Percentiles rank a stretch among this genome's conserved stretches.
phyloP scores from a whole-genome alignment of 148 eudicot genomes.

The Vaccinium macrocarpon region DNA sequence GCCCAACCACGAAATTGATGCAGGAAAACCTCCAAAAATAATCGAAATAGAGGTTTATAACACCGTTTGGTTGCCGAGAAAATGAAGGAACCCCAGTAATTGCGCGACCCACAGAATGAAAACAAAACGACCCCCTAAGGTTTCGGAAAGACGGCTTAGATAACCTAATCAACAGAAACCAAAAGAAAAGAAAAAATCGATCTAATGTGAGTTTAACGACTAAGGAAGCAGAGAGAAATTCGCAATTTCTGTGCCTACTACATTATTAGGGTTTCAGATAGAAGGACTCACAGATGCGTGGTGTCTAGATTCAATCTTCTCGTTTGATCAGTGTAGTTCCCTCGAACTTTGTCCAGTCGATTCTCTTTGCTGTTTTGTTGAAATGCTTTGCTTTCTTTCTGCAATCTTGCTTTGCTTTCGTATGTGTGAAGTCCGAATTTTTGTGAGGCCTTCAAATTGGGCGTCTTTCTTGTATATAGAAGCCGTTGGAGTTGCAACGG shows the following conservation, averaged over 20 bases:
- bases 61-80: not conserved
- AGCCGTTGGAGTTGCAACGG: not conserved
- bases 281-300: not conserved
- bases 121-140: not conserved
- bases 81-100: not conserved
- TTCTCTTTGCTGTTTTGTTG: not conserved
- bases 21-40: not conserved
- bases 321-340: not conserved
- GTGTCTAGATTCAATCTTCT: not conserved
- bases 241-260: not conserved
- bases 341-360: slow-evolving; percentile 7
- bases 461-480: not conserved
- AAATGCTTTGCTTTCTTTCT: not conserved
- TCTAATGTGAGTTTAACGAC: not conserved
- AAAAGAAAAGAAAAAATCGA: not conserved
- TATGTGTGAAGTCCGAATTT: not conserved
- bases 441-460: not conserved
- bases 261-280: slow-evolving; percentile 6
- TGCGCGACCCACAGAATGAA: not conserved
- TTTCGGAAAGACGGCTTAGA: not conserved
- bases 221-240: not conserved
- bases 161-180: not conserved
- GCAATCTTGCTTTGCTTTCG: not conserved
- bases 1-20: not conserved
- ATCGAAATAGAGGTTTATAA: not conserved